phyloP scores from a whole-genome alignment of 2,329 filamentous ascomycete species.

The Neocucurbitaria cava region DNA sequence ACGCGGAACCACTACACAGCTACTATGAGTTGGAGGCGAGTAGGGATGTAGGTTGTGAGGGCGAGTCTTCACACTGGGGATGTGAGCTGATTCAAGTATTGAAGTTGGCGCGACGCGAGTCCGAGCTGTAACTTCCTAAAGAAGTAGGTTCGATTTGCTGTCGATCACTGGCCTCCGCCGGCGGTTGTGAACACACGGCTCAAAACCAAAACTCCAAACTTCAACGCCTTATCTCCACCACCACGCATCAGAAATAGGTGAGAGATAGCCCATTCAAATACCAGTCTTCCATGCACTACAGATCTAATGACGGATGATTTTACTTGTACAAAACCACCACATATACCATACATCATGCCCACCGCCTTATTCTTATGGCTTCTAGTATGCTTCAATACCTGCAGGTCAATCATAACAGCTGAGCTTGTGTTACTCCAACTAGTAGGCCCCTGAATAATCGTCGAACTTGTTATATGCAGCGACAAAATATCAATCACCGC shows the following conservation, averaged over 20 bases:
- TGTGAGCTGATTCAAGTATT: not conserved
- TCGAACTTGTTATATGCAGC: too few species aligned
- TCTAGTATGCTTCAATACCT: not conserved
- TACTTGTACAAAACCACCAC: not conserved
- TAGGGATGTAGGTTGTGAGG: not conserved
- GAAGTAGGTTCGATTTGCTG: not conserved
- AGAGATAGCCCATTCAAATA: too few species aligned
- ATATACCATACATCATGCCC: not conserved
- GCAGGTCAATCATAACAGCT: not conserved
- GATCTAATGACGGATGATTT: too few species aligned
- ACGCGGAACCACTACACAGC: not conserved
- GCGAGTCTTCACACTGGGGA: not conserved
- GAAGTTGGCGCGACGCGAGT: not conserved
- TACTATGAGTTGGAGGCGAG: not conserved
- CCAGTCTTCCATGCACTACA: too few species aligned
- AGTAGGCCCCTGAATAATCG: not conserved
- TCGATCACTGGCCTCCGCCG: not conserved
- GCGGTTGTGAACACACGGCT: too few species aligned
- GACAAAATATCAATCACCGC: not conserved
- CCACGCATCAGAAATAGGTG: too few species aligned
- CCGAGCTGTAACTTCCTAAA: not conserved
- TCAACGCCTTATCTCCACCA: too few species aligned
- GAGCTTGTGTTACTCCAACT: not conserved
- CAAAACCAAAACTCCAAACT: too few species aligned
- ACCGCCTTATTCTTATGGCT: not conserved